phyloP scores from a whole-genome alignment of 306 rosid species.

The Abrus pulchellus region DNA sequence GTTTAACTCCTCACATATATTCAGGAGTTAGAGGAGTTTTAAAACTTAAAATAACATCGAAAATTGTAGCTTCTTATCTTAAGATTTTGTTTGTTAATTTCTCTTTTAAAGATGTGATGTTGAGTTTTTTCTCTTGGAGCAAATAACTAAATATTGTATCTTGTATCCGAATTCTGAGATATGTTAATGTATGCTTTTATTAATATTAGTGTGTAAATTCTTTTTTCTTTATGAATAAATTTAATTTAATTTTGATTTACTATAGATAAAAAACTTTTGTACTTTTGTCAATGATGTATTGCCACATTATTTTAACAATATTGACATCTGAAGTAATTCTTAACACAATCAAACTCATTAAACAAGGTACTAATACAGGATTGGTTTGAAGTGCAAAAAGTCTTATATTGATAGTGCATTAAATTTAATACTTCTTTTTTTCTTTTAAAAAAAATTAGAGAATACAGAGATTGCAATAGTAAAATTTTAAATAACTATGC shows the following conservation, averaged over 20 bases:
- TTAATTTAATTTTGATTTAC: constrained; percentile 13
- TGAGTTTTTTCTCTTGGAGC: neutral
- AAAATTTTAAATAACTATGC: neutral
- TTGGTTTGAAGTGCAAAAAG: constrained; percentile 8
- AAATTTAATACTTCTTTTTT: neutral
- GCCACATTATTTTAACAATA: neutral
- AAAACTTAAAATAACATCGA: neutral
- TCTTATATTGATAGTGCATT: neutral
- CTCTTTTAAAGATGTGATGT: neutral
- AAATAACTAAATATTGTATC: neutral
- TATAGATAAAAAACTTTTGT: neutral
- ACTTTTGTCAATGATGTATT: neutral
- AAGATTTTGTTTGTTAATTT: neutral
- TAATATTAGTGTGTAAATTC: neutral
- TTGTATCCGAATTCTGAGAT: neutral
- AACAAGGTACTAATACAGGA: neutral
- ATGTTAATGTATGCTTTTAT: neutral
- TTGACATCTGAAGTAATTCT: neutral
- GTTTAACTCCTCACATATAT: neutral
- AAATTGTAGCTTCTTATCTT: neutral
- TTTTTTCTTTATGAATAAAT: neutral
- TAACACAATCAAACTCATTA: constrained; percentile 9
- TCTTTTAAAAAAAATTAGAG: neutral
- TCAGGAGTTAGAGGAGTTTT: constrained; percentile 5
- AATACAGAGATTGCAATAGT: neutral